These are phyloP conservation scores for Aspergillus sp. DNA, from an alignment of 2,329 filamentous ascomycete species.

Conservation along the genomic window DNA sequence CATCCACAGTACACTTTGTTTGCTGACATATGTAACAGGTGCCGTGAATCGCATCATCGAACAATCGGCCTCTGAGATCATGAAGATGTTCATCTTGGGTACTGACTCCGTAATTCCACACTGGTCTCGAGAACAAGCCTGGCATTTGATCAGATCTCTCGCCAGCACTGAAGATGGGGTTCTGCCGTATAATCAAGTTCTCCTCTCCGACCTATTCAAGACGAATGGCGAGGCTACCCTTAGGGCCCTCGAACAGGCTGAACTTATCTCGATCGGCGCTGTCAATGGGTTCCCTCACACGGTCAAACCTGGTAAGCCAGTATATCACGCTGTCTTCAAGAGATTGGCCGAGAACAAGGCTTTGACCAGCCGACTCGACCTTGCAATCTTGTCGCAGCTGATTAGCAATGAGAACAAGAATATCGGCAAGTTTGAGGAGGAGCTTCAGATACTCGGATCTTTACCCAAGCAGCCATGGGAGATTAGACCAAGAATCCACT, in stretches of 20 bases:
- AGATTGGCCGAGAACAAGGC: conserved; percentile 67
- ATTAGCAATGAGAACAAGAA: conserved; percentile 66
- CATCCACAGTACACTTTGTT: no score
- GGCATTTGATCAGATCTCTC: conserved; percentile 78
- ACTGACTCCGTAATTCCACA: conserved; percentile 54
- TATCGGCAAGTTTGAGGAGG: conserved; percentile 74
- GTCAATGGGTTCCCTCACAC: conserved; percentile 70
- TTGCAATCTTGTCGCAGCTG: conserved; percentile 64
- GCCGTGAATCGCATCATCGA: conserved; percentile 86
- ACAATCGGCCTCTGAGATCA: conserved; percentile 81
- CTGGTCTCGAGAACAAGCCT: conserved; percentile 84
- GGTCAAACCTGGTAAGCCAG: conserved; percentile 77
- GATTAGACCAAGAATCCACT: conserved; percentile 61
- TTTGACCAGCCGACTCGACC: conserved; percentile 67
- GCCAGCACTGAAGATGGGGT: conserved; percentile 54
- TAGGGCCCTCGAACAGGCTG: conserved; percentile 74
- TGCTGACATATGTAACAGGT: conserved; percentile 36
- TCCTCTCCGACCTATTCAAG: conserved; percentile 72
- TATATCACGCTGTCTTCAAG: conserved; percentile 79
- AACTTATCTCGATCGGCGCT: conserved; percentile 74
- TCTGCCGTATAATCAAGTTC: conserved; percentile 79
- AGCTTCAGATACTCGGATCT: conserved; percentile 66
- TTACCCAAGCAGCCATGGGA: conserved; percentile 68
- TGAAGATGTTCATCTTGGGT: conserved; percentile 82
- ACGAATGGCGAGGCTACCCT: conserved; percentile 69